Base-by-base conservation (phyloP, 2,329 filamentous ascomycete species). In the Massarina eburnea region DNA sequence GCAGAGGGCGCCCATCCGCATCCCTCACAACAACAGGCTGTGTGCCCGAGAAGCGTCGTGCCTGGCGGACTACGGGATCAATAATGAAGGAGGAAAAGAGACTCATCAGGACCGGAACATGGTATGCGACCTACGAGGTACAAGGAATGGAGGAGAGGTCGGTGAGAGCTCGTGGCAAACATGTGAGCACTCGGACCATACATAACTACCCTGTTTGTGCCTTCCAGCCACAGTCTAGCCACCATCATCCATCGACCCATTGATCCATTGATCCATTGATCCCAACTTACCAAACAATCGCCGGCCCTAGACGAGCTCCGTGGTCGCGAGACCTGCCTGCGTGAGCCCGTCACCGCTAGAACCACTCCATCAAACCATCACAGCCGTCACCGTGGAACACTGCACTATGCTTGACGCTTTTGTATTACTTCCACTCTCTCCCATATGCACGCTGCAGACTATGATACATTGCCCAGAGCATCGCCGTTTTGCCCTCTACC, bases 61-160 rank as follows among this genome's bases (percentile, higher is more conserved):
- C 68, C 48, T 70, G 67, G 33, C 69, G 66, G 49, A 71, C 64
- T 27, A 71, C 66, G 33, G 70, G 70, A 38, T 70, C 68, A 51
- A 72, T 62, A 53, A 73, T 59, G 44, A 71, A 70, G 12, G 68
- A 70, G 38, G 67, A 67, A 33, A 73, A 61, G 44, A 71, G 52
- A 57, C 62, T 72, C 70, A 73, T 71, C 44, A 55, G 55, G 52
- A 42, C 21, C 8, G 19, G 12, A 38, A 24, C 8, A 24, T 24
- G 14, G 5, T 57, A 64, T 66, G 29, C 29, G 47, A 34, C 27
- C 30, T 34, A 18, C n/a, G 39, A 15, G 8, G 20, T n/a, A 19
- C 8, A 21, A 21, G 18, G 18, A n/a, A 4, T 10, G 18, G 20
- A 20, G 17, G 34, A 36, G 14, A n/a, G 34, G 14, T 15, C 9